Evolutionary conservation across 2,329 filamentous ascomycete genomes (phyloP), one percentile per base, ranked within the genome.

Genomic region (Plenodomus biglobosus): DNA sequence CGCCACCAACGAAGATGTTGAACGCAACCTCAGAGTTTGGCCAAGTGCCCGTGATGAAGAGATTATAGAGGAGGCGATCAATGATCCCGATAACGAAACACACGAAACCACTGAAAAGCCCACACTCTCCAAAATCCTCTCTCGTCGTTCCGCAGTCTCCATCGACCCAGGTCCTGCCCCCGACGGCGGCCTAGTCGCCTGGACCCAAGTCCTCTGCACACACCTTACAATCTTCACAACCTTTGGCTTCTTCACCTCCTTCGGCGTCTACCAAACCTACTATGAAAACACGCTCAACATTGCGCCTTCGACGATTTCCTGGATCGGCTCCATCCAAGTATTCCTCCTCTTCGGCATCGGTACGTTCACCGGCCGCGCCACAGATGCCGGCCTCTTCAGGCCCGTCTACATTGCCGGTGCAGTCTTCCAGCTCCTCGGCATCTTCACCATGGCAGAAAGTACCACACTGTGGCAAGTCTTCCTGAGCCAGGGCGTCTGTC

Each of bases 241-340:
- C 1, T 85, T 82, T 76, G 73, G 53, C 3, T 79, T 76, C 49
- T 74, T 79, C 58, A 78, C 76, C 38, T 77, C 77, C n/a, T 83
- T 81, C 50, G 80, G 81, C 3, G 75, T 79, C 2, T 84, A 80
- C 46, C 80, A 84, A 51, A 75, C 75, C 3, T 78, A 78, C 62
- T 84, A 83, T 52, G 71, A 27, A 59, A 72, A 58, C 52, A 68
- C 38, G 49, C 80, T 59, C 38, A 56, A 57, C 5, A 66, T 65
- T 16, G 62, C 76, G 17, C 61, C 65, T 2, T 68, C 64, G 6
- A 66, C 62, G 1, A 62, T 70, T 8, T 66, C 66, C 10, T 70
- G 66, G 65, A 65, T 68, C 13, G 66, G 66, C 11, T 64, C 63
- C 2, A 55, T 69, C 8, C 64, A 69, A 34, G 58, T 68, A 27